phyloP scores from a whole-genome alignment of 805 yeast genomes.

The Pichia deserticola region DNA sequence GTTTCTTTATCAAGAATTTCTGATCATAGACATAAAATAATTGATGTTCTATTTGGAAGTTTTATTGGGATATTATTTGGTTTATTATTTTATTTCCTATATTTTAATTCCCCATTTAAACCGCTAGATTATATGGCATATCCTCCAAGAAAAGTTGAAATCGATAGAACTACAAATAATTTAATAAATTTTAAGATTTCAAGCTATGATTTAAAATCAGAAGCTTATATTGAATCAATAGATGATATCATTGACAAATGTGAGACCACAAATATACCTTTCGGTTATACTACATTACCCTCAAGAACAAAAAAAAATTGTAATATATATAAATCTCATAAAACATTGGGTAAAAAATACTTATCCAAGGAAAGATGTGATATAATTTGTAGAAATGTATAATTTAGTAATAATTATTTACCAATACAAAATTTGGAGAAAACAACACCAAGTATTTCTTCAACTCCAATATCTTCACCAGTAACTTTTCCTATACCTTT shows the following conservation, averaged over 20 bases:
- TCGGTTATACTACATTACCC: not conserved
- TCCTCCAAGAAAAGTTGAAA: conserved; percentile 34
- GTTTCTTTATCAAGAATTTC: conserved; percentile 38
- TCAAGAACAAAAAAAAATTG: not conserved
- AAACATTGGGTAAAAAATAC: no score
- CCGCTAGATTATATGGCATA: conserved; percentile 33
- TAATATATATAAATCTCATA: not conserved
- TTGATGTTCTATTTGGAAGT: conserved; percentile 35
- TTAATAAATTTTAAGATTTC: not conserved
- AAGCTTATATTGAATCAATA: not conserved
- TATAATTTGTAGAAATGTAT: no score
- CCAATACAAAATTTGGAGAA: conserved; percentile 94
- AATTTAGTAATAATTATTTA: conserved; percentile 36
- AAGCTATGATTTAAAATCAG: not conserved
- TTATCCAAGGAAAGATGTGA: no score
- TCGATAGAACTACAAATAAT: not conserved
- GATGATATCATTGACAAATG: not conserved
- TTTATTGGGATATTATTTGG: conserved; percentile 31
- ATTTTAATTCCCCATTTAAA: conserved; percentile 29
- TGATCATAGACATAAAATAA: conserved; percentile 38
- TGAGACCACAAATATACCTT: not conserved
- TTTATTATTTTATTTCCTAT: conserved; percentile 31
- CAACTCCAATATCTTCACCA: conserved; percentile 81
- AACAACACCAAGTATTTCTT: conserved; percentile 85
- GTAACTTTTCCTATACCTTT: conserved; percentile 91